Percentiles rank a stretch among this genome's conserved stretches.
Conservation (phyloP, 345 rosid genomes). For the Ailanthus altissimus region DNA sequence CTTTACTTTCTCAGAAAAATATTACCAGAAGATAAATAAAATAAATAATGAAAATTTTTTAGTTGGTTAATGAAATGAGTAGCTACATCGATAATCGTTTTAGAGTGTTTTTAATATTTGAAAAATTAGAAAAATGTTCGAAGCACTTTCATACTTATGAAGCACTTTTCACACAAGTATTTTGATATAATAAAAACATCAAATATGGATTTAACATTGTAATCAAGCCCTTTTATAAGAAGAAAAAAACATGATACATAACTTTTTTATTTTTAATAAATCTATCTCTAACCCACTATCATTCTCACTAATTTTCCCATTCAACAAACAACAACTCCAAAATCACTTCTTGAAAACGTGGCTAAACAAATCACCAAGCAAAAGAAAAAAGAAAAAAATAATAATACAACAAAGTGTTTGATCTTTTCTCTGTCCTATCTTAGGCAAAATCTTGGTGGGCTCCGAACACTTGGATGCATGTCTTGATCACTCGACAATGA, state of each 20-base stretch:
- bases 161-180: too few species aligned
- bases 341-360: not conserved
- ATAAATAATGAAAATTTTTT: not conserved
- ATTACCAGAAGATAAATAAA: not conserved
- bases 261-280: too few species aligned
- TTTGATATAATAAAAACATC: too few species aligned
- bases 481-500: not conserved
- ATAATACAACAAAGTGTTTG: not conserved
- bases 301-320: not conserved
- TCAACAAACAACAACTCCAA: not conserved
- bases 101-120: too few species aligned
- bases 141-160: too few species aligned
- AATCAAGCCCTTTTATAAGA: too few species aligned
- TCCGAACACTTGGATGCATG: not conserved
- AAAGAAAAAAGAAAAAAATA: not conserved
- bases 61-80: not conserved
- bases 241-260: too few species aligned
- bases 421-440: not conserved
- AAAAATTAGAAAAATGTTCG: too few species aligned
- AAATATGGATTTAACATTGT: too few species aligned
- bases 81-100: not conserved
- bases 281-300: not conserved
- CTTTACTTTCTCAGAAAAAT: not conserved
- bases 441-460: slow-evolving; percentile 12
- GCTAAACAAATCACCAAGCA: not conserved